Evolutionary conservation across 1,284 basidiomycete genomes (phyloP), one percentile per base, ranked within the genome.

Genomic region (Ustilago crameri): DNA sequence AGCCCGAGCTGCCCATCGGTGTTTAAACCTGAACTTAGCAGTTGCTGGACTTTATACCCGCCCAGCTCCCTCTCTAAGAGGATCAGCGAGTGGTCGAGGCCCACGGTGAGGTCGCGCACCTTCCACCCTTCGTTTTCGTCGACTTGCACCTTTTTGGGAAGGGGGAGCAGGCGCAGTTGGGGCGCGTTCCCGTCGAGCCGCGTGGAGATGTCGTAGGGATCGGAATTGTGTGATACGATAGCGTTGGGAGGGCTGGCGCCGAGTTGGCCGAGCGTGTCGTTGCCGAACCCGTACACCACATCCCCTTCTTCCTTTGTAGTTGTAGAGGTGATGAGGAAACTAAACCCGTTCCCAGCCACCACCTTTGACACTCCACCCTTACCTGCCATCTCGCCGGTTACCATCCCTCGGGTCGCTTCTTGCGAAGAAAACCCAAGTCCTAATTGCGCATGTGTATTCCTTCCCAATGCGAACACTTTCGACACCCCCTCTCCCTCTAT

Each of bases 1-100:
- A 56, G 15, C 2, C 75, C 77, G 2, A 79, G 43, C 45, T 79
- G 77, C 1, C 75, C 74, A 26, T 79, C 77, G 5, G 77, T 77
- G 24, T 79, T 73, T n/a, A 77, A 40, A 12, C 70, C 69, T 3
- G 67, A 58, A 23, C 17, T 27, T 0, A 37, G 22, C 0, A 71
- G 43, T 3, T 27, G 8, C 20, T 65, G 68, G 1, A 64, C n/a
- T 5, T 22, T 15, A 9, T 24, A 49, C 1, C 68, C 62, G 7
- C 30, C 50, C 0, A 65, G 4, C 8, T 9, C 20, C 9, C 51
- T 27, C 23, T 65, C 54, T 3, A 62, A 9, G 9, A 71, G 53
- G n/a, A 63, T 0, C 12, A 74, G 24, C 0, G 51, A 32, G 26
- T 74, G 67, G 23, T 74, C 71, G n/a, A 74, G 20, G 1, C 71